Conservation (phyloP, 768 basidiomycete species). For the Leucocoprinus leucothites region DNA sequence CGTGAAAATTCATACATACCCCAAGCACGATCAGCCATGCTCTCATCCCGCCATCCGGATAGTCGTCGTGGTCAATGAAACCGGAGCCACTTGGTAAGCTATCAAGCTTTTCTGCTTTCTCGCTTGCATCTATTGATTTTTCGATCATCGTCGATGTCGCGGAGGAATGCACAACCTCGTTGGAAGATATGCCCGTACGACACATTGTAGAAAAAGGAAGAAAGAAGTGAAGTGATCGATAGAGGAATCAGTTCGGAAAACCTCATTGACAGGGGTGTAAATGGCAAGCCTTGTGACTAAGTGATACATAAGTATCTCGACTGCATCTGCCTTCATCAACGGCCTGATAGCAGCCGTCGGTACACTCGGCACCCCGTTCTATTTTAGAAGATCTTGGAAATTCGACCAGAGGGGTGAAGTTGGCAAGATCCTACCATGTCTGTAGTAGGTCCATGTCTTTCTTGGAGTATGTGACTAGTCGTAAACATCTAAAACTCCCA, state of each 20-base stretch:
- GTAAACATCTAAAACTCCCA: too few relatives aligned
- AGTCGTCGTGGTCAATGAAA: slow-evolving; percentile 23
- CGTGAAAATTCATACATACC: slow-evolving; percentile 23
- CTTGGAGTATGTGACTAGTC: too few relatives aligned
- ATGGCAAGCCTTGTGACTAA: too few relatives aligned
- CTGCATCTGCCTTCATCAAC: background rate
- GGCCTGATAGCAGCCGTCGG: background rate
- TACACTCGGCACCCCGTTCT: background rate
- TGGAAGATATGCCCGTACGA: background rate
- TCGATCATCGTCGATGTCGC: background rate
- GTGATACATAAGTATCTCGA: background rate
- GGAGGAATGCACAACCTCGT: background rate
- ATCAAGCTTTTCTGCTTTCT: background rate
- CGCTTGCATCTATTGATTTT: background rate
- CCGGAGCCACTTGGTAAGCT: background rate
- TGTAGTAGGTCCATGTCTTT: too few relatives aligned
- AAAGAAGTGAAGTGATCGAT: background rate
- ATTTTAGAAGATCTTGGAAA: too few relatives aligned
- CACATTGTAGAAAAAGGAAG: background rate
- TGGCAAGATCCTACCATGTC: too few relatives aligned
- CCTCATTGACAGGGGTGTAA: background rate
- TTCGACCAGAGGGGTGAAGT: too few relatives aligned
- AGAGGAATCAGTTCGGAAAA: background rate
- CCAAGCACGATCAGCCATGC: slow-evolving; percentile 45
- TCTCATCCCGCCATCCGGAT: slow-evolving; percentile 41